Percentiles rank a stretch among this genome's conserved stretches.
phyloP scores from a whole-genome alignment of 441 rosid species.

The Croton setiger region DNA sequence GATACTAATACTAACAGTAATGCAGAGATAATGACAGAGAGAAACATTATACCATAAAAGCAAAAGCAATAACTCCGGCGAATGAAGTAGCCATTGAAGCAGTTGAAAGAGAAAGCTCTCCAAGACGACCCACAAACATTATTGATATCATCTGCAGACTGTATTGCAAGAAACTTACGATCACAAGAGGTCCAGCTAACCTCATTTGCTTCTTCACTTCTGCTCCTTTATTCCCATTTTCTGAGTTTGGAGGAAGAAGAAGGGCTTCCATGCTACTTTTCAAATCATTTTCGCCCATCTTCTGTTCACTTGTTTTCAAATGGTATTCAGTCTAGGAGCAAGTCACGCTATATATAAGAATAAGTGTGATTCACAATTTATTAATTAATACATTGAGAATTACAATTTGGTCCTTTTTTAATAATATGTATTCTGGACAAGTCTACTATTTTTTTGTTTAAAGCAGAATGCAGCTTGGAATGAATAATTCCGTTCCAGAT shows the following conservation, averaged over 20 bases:
- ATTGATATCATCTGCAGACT: slow-evolving; percentile 42
- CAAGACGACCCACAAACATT: slow-evolving; percentile 48
- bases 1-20: too few relatives aligned
- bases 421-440: too few relatives aligned
- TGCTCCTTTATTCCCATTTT: not conserved
- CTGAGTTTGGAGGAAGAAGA: slow-evolving; percentile 13
- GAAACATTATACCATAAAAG: slow-evolving; percentile 32
- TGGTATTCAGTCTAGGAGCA: too few relatives aligned
- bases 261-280: slow-evolving; percentile 6
- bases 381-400: too few relatives aligned
- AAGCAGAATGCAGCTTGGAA: too few relatives aligned
- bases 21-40: too few relatives aligned
- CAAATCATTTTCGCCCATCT: slow-evolving; percentile 18
- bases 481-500: too few relatives aligned
- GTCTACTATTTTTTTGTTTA: too few relatives aligned
- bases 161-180: slow-evolving; percentile 39
- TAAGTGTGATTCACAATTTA: too few relatives aligned
- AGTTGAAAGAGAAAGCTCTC: slow-evolving; percentile 44
- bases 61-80: slow-evolving; percentile 51
- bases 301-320: too few relatives aligned
- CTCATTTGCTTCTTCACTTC: slow-evolving; percentile 41
- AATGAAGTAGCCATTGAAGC: slow-evolving; percentile 58
- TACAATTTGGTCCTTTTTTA: too few relatives aligned
- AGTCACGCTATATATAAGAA: too few relatives aligned
- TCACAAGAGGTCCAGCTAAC: slow-evolving; percentile 46